phyloP scores from a whole-genome alignment of 2,329 filamentous ascomycete genomes.

The Cytospora chrysosperma region DNA sequence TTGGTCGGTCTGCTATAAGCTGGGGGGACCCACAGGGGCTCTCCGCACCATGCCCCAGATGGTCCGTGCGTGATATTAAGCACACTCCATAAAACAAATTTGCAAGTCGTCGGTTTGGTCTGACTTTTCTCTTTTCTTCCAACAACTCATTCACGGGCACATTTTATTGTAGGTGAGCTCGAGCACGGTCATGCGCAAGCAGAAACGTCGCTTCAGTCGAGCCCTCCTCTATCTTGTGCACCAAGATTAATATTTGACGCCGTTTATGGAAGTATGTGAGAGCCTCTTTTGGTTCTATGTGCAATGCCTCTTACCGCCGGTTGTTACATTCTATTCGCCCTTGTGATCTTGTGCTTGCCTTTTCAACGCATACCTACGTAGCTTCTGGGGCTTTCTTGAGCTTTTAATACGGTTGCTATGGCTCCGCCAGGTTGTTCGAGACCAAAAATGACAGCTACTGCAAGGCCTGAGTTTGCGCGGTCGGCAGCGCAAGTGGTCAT shows the following conservation, averaged over 20 bases:
- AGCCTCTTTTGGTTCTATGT: constrained; percentile 55
- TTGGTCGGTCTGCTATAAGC: background rate
- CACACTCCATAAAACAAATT: constrained; percentile 22
- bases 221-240: constrained; percentile 73
- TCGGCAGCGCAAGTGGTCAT: background rate
- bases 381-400: background rate
- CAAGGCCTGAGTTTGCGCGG: background rate
- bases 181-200: constrained; percentile 43
- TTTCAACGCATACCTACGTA: background rate
- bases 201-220: constrained; percentile 51
- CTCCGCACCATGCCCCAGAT: background rate
- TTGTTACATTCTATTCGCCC: constrained; percentile 55
- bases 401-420: background rate
- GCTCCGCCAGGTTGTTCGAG: background rate
- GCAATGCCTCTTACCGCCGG: constrained; percentile 71
- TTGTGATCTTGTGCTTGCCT: background rate
- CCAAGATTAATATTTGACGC: constrained; percentile 60
- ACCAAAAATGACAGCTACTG: background rate
- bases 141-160: constrained; percentile 64
- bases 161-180: constrained; percentile 73
- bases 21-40: background rate
- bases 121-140: constrained; percentile 37
- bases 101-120: constrained; percentile 26
- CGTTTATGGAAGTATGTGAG: constrained; percentile 71
- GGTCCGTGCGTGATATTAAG: constrained; percentile 13